Evolutionary conservation across 140 eudicot genomes (phyloP), one percentile per base, ranked within the genome.

Genomic region (Senecio squalidus): DNA sequence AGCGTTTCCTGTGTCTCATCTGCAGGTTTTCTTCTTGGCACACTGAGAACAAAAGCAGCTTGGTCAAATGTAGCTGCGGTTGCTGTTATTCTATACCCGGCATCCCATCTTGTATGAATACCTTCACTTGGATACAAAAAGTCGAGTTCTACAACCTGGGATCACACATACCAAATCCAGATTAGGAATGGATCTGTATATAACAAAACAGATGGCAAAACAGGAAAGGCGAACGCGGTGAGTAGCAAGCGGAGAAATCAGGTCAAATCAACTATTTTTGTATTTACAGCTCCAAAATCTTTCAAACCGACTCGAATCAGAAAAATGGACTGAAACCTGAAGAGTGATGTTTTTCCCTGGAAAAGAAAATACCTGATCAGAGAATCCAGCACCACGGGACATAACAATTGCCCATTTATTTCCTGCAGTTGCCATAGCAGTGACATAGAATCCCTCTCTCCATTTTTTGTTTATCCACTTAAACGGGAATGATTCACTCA

Each of bases 111-210:
- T 72, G 68, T 70, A 73, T 85, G 97, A 53, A 89, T 72, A 60
- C 97, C 97, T 78, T 89, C 97, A 75, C 97, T 85, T 10, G 97
- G 97, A 66, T 89, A 89, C 46, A 82, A 72, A 59, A 89, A 89
- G 74, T 89, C 97, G 33, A 89, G 66, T 47, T 89, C 97, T 74
- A 89, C 97, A 21, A 85, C 95, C 97, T 88, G 72, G 2, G 34
- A 16, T 44, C 29, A 28, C 1, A 49, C 16, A 53, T 44, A 1
- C 11, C 20, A 62, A 25, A 9, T 17, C 51, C 8, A 45, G 23
- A 18, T 18, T 45, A 6, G n/a, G n/a, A 43, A 1, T 9, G 49
- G 16, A 6, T 6, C 2, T 6, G 5, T 5, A 13, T 25, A 45
- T 24, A 47, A 30, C 1, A 10, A 20, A 2, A 8, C 7, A 51